phyloP scores from a whole-genome alignment of 2,329 filamentous ascomycete species.

The Diaporthe velutina region DNA sequence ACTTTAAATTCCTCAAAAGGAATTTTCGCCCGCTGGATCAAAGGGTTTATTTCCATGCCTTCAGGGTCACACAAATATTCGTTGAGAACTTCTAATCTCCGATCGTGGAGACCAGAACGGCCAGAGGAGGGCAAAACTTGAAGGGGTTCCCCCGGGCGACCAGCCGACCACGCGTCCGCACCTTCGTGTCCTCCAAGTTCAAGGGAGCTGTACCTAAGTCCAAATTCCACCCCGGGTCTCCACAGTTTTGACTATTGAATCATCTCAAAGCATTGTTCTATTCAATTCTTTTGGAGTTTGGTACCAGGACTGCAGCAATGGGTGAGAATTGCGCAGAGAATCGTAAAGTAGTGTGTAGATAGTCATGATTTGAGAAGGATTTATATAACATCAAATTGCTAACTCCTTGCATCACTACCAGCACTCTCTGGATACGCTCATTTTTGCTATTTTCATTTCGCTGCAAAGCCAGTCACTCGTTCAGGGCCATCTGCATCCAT shows the following conservation, averaged over 20 bases:
- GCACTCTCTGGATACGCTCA: not conserved
- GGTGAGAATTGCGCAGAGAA: not conserved
- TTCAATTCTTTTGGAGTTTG: not conserved
- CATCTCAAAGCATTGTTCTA: not conserved
- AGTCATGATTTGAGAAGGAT: not conserved
- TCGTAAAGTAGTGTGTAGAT: not conserved
- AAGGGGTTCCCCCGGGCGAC: too few species aligned
- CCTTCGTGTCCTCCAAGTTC: too few species aligned
- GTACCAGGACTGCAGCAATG: not conserved
- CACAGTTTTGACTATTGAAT: conserved; percentile 1
- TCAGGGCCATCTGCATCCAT: too few species aligned
- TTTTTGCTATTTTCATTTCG: not conserved
- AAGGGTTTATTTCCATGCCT: not conserved
- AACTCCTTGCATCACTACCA: not conserved
- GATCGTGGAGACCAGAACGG: not conserved
- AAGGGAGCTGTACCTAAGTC: not conserved
- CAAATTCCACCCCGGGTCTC: not conserved
- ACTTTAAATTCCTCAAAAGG: not conserved
- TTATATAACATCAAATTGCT: not conserved
- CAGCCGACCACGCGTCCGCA: too few species aligned
- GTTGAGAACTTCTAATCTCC: not conserved
- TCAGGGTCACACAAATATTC: not conserved
- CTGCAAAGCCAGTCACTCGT: not conserved
- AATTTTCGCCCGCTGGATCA: not conserved
- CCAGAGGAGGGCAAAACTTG: too few species aligned